A percentile compares a stretch with the other conserved stretches of the same genome.
Evolutionary conservation across 2,329 filamentous ascomycete species (phyloP).

Genomic region (Pleoardoris graminearum): DNA sequence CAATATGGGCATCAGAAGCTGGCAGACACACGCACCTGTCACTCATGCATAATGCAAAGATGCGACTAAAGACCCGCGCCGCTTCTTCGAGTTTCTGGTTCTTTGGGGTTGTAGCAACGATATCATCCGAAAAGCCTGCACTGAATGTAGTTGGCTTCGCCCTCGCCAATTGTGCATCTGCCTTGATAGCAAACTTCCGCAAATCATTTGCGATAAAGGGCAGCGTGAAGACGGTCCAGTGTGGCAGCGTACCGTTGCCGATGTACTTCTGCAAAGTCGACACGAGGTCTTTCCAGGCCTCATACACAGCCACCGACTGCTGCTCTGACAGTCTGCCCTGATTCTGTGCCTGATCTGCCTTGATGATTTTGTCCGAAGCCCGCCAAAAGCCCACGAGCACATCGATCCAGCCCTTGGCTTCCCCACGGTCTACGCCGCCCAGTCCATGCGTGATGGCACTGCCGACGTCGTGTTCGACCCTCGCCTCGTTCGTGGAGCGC

Average conservation of each 20-base stretch:
- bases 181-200: slow-evolving; percentile 84
- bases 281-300: slow-evolving; percentile 83
- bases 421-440: slow-evolving; percentile 63
- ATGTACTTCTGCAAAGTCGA: slow-evolving; percentile 80
- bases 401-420: slow-evolving; percentile 82
- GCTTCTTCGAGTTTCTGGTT: slow-evolving; percentile 89
- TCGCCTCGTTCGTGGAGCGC: slow-evolving; percentile 68
- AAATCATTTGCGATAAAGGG: slow-evolving; percentile 87
- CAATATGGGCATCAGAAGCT: slow-evolving; percentile 22
- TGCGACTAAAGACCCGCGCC: slow-evolving; percentile 84
- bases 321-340: slow-evolving; percentile 50
- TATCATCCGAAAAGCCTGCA: slow-evolving; percentile 73
- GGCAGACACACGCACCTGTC: slow-evolving; percentile 66
- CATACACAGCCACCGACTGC: slow-evolving; percentile 84
- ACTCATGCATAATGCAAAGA: slow-evolving; percentile 86
- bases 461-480: slow-evolving; percentile 70
- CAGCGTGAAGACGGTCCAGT: slow-evolving; percentile 91
- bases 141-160: slow-evolving; percentile 54
- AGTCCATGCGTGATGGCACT: slow-evolving; percentile 69
- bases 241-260: slow-evolving; percentile 72
- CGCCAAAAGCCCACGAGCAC: slow-evolving; percentile 86
- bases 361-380: slow-evolving; percentile 72
- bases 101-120: slow-evolving; percentile 65
- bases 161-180: slow-evolving; percentile 70
- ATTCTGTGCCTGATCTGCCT: slow-evolving; percentile 60